Conservation (phyloP, 176 grass and related monocot genomes). For the Microstegium vimineum region DNA sequence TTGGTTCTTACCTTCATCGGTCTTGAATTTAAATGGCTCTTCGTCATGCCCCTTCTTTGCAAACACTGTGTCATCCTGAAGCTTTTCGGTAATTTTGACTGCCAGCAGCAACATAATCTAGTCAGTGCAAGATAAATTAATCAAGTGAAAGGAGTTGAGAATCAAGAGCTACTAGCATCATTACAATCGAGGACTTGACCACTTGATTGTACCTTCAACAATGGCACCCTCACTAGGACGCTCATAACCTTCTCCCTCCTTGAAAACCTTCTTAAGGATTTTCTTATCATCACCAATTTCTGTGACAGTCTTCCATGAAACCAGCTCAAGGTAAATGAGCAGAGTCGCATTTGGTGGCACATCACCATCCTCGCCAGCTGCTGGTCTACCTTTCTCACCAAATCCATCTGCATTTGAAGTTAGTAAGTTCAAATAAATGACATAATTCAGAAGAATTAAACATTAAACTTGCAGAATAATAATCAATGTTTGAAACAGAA, state of each 20-base stretch:
- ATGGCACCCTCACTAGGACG: constrained; percentile 76
- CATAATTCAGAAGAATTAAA: background rate
- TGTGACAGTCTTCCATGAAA: constrained; percentile 95
- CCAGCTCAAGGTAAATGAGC: constrained; percentile 66
- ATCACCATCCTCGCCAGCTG: constrained; percentile 44
- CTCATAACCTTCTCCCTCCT: constrained; percentile 86
- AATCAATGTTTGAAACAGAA: background rate
- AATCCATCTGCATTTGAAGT: constrained; percentile 66
- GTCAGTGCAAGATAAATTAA: background rate
- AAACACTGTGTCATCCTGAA: constrained; percentile 79
- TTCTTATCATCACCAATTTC: constrained; percentile 98
- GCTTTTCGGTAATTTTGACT: constrained; percentile 89
- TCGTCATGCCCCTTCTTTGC: constrained; percentile 80
- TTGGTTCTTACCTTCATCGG: constrained; percentile 65
- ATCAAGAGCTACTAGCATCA: background rate
- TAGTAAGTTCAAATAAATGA: background rate
- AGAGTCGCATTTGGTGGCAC: constrained; percentile 72
- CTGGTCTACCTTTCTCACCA: constrained; percentile 82
- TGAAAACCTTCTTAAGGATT: constrained; percentile 91
- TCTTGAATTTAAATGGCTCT: constrained; percentile 81
- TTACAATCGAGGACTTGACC: background rate
- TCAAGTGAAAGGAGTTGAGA: background rate
- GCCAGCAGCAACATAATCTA: constrained; percentile 20
- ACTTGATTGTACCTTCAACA: constrained; percentile 55
- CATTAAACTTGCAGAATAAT: background rate